Percentiles rank a stretch among this genome's conserved stretches.
phyloP scores from a whole-genome alignment of 2,329 filamentous ascomycete genomes.

The Calonectria hongkongensis region DNA sequence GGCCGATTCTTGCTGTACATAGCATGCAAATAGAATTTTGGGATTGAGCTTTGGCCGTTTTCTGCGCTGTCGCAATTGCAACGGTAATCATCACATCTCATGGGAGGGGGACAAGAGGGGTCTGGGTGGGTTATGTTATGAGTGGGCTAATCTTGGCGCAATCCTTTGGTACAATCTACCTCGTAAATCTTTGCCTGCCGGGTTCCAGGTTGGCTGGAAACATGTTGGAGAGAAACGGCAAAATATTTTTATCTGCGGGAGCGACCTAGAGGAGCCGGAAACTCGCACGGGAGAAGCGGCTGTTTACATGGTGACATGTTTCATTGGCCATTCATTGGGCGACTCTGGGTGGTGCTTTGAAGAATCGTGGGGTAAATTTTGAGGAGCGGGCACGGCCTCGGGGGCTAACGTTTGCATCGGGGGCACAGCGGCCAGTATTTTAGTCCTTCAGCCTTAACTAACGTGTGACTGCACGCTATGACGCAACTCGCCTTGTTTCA shows the following conservation, averaged over 20 bases:
- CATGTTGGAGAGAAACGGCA: not conserved
- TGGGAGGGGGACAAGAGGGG: not conserved
- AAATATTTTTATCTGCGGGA: not conserved
- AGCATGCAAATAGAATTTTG: not conserved
- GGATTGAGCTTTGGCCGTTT: not conserved
- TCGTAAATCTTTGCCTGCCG: too few species aligned
- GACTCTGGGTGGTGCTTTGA: not conserved
- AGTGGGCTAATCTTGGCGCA: not conserved
- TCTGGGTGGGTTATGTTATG: not conserved
- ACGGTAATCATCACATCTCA: not conserved
- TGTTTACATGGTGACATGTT: not conserved
- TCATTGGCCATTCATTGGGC: not conserved
- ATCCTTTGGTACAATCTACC: not conserved
- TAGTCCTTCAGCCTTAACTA: not conserved
- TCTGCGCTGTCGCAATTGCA: not conserved
- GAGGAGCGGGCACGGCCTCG: not conserved
- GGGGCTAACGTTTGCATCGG: not conserved
- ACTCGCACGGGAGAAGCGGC: not conserved
- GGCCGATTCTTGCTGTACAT: not conserved
- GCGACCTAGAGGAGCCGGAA: not conserved
- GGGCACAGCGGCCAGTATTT: not conserved
- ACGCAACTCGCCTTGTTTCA: not conserved
- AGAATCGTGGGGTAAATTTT: conserved; percentile 1
- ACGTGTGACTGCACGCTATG: not conserved
- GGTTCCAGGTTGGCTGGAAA: too few species aligned